A percentile compares a stretch with the other conserved stretches of the same genome.
Conservation (phyloP, 2,329 filamentous ascomycete species). For the Clathrospora elynae region DNA sequence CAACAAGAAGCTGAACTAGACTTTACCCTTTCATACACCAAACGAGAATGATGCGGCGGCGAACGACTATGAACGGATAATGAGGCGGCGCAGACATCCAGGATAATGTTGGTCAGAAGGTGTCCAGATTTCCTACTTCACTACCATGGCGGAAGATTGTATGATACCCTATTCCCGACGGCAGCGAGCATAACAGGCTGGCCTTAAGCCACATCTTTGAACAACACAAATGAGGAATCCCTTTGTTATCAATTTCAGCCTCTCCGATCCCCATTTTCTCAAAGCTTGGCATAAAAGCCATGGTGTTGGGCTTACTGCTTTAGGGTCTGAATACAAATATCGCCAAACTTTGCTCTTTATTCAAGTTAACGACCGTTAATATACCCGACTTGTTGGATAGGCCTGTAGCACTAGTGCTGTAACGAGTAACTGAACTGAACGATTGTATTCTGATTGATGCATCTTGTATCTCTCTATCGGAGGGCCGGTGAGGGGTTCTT, state of each 20-base stretch:
- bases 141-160: conserved; percentile 5
- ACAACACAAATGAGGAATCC: not conserved
- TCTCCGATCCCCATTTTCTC: not conserved
- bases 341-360: not conserved
- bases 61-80: no score
- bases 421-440: no score
- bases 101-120: not conserved
- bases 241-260: not conserved
- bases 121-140: not conserved
- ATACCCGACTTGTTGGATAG: not conserved
- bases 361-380: not conserved
- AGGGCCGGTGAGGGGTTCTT: no score
- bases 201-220: not conserved
- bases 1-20: conserved; percentile 47
- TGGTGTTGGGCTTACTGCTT: conserved; percentile 6
- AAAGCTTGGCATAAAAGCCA: not conserved
- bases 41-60: no score
- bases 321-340: conserved; percentile 7
- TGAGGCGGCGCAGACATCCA: no score
- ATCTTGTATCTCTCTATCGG: not conserved
- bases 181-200: conserved; percentile 3
- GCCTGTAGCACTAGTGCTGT: no score
- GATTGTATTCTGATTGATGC: no score
- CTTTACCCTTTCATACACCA: not conserved
- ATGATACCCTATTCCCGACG: conserved; percentile 5